Conservation (phyloP, 202 grass and related monocot species). For the Musa balbisiana region DNA sequence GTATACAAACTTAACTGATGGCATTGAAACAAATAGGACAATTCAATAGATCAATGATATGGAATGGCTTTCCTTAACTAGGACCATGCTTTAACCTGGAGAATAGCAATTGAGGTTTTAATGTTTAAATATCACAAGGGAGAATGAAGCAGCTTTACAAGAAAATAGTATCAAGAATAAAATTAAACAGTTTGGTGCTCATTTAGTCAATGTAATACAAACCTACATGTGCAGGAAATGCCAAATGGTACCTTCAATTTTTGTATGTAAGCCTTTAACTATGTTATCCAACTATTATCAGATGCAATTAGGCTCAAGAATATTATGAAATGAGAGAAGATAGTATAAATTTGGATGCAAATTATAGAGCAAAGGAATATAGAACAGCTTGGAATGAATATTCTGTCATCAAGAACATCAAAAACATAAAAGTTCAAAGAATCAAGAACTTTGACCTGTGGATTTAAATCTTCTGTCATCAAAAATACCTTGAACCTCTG, state of each 20-base stretch:
- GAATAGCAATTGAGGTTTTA: too few relatives aligned
- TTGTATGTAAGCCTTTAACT: background rate
- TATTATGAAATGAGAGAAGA: background rate
- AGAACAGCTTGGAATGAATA: background rate
- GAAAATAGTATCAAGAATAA: too few relatives aligned
- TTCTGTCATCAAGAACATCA: background rate
- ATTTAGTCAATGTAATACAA: background rate
- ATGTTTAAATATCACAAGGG: too few relatives aligned
- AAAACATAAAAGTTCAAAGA: background rate
- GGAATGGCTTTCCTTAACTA: background rate
- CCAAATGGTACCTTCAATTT: background rate
- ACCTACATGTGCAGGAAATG: background rate
- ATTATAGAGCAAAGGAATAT: background rate
- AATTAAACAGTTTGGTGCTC: too few relatives aligned
- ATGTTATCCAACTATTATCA: background rate
- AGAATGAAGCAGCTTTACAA: too few relatives aligned
- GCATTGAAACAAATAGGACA: background rate
- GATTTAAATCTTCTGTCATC: conserved; percentile 55
- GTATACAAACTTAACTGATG: background rate
- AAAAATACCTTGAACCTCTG: conserved; percentile 45
- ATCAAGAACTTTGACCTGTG: conserved; percentile 39
- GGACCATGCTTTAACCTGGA: background rate
- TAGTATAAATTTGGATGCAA: background rate
- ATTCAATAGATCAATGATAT: background rate
- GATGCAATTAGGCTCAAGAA: background rate